These are phyloP conservation scores for Talaromyces sp. DNA, from an alignment of 2,329 filamentous ascomycete genomes.

Conservation along the genomic window DNA sequence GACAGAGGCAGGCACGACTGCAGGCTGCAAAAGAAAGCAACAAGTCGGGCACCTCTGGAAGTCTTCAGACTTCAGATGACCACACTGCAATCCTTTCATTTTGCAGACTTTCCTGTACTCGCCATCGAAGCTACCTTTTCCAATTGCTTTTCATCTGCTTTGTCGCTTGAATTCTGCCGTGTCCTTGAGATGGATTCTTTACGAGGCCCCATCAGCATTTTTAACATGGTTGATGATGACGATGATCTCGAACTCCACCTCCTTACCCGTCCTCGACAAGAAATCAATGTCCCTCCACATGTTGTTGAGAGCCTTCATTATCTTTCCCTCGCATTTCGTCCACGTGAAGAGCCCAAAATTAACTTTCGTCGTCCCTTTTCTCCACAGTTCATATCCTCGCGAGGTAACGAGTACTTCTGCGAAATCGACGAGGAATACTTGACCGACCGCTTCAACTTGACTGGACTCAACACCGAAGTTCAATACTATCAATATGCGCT, in stretches of 20 bases:
- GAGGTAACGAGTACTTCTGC: constrained; percentile 98
- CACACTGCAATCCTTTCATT: neutral
- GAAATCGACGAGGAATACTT: constrained; percentile 99
- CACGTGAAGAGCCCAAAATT: constrained; percentile 5
- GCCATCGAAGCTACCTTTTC: neutral
- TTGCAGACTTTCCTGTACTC: neutral
- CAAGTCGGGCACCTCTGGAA: neutral
- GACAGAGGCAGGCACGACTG: neutral
- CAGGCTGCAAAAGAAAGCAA: neutral
- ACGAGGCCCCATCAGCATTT: constrained; percentile 3
- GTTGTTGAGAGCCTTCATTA: constrained; percentile 7
- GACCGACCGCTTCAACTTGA: constrained; percentile 96
- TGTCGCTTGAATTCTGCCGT: neutral
- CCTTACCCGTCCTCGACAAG: neutral
- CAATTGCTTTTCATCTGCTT: neutral
- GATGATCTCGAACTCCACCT: constrained; percentile 2
- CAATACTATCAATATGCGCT: constrained; percentile 99
- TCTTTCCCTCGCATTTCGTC: constrained; percentile 14
- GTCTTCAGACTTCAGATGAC: neutral
- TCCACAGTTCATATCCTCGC: constrained; percentile 89
- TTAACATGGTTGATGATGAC: constrained; percentile 5
- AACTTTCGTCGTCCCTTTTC: constrained; percentile 15
- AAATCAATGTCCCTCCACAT: constrained; percentile 3
- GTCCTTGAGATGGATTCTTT: constrained; percentile 3
- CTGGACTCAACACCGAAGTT: constrained; percentile 92